Evolutionary conservation across 108 stramenopile species (phyloP).

Genomic region (Fragilariopsis cylindrus): DNA sequence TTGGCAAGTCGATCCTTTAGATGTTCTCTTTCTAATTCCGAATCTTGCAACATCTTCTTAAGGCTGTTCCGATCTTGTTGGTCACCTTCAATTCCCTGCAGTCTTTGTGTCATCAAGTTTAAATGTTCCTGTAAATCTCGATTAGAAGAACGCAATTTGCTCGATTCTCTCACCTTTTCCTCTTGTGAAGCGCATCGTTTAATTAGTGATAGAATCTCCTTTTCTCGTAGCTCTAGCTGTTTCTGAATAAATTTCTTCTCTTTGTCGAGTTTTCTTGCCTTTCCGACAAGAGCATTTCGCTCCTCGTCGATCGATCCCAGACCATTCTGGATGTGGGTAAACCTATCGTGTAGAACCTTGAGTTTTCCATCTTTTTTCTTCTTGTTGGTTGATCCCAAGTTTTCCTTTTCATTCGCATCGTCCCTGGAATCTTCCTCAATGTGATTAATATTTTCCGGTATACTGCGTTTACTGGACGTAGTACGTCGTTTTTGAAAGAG

Average conservation of each 20-base stretch:
- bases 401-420: background rate
- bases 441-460: constrained; percentile 5
- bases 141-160: constrained; percentile 27
- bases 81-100: constrained; percentile 21
- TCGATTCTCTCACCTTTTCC: constrained; percentile 42
- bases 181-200: constrained; percentile 47
- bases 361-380: constrained; percentile 28
- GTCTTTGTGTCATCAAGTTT: constrained; percentile 3
- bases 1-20: constrained; percentile 27
- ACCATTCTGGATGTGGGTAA: constrained; percentile 34
- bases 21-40: constrained; percentile 31
- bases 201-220: constrained; percentile 41
- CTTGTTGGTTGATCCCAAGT: background rate
- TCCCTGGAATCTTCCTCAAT: background rate
- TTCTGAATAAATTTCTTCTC: constrained; percentile 41
- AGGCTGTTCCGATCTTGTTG: constrained; percentile 18
- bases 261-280: constrained; percentile 29
- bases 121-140: constrained; percentile 20
- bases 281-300: constrained; percentile 24
- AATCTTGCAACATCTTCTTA: constrained; percentile 28
- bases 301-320: constrained; percentile 48
- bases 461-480: constrained; percentile 3
- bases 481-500: constrained; percentile 18
- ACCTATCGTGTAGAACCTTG: constrained; percentile 33
- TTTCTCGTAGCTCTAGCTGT: constrained; percentile 44